Conservation (phyloP, 108 stramenopile genomes). For the Schizochytrium sp. region DNA sequence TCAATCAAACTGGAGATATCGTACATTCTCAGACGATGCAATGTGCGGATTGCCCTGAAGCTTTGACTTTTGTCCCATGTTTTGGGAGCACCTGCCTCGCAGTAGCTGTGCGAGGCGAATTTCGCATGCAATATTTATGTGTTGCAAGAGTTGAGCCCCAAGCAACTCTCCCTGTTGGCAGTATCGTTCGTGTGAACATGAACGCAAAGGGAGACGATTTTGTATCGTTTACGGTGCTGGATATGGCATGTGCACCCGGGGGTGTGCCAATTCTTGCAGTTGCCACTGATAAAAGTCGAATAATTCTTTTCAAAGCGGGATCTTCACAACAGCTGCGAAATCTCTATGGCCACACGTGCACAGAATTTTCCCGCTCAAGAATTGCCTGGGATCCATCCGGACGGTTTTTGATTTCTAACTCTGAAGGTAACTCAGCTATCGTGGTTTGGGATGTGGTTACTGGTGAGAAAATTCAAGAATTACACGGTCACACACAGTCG, state of each 20-base stretch:
- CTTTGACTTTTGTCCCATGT: slow-evolving; percentile 11
- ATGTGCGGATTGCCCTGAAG: slow-evolving; percentile 53
- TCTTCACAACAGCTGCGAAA: slow-evolving; percentile 21
- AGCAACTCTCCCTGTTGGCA: slow-evolving; percentile 14
- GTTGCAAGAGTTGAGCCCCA: not conserved
- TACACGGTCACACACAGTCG: slow-evolving; percentile 27
- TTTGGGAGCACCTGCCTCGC: slow-evolving; percentile 9
- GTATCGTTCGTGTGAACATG: slow-evolving; percentile 2
- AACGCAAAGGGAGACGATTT: slow-evolving; percentile 48
- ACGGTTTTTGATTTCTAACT: slow-evolving; percentile 14
- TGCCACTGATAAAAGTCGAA: slow-evolving; percentile 19
- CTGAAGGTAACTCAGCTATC: not conserved
- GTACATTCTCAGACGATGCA: not conserved
- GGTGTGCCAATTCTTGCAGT: slow-evolving; percentile 41
- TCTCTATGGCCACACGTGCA: slow-evolving; percentile 44
- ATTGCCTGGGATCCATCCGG: slow-evolving; percentile 36
- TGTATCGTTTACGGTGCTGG: slow-evolving; percentile 41
- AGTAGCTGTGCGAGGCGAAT: slow-evolving; percentile 1
- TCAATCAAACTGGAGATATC: not conserved
- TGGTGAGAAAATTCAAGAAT: slow-evolving; percentile 28
- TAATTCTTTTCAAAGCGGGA: slow-evolving; percentile 37
- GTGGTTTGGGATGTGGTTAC: slow-evolving; percentile 36
- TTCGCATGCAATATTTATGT: slow-evolving; percentile 29
- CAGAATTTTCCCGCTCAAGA: slow-evolving; percentile 25
- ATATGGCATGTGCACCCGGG: slow-evolving; percentile 28